Conservation (phyloP, 805 yeast genomes). For the Pichia californica region DNA sequence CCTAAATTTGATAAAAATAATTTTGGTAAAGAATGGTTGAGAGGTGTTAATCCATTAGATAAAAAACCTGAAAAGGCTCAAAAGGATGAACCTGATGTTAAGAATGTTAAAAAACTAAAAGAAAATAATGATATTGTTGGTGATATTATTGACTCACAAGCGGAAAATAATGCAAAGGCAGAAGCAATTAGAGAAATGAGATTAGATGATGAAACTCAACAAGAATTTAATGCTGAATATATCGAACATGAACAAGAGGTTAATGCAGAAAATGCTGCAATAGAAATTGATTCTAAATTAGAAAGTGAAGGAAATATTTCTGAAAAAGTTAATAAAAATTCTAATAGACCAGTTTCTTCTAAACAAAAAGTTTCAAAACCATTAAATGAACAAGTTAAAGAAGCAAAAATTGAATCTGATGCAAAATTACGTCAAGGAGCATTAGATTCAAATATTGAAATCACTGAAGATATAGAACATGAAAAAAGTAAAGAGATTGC, state of each 20-base stretch:
- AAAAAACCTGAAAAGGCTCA: background rate
- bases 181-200: slow-evolving; percentile 1
- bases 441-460: background rate
- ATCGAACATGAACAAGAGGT: background rate
- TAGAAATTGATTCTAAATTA: no score
- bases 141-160: background rate
- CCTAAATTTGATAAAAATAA: slow-evolving; percentile 56
- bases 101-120: slow-evolving; percentile 1
- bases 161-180: background rate
- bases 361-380: slow-evolving; percentile 25
- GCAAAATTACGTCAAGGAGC: background rate
- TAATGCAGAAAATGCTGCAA: background rate
- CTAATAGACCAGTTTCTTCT: no score
- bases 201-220: background rate
- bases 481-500: slow-evolving; percentile 21
- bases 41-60: slow-evolving; percentile 18
- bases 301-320: background rate
- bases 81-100: no score
- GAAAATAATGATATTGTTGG: background rate
- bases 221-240: background rate
- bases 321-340: background rate
- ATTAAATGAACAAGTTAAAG: slow-evolving; percentile 21
- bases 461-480: background rate
- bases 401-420: slow-evolving; percentile 6
- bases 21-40: slow-evolving; percentile 59